Evolutionary conservation across 2,329 filamentous ascomycete genomes (phyloP), one percentile per base, ranked within the genome.

Genomic region (Achaetomium macrosporum): DNA sequence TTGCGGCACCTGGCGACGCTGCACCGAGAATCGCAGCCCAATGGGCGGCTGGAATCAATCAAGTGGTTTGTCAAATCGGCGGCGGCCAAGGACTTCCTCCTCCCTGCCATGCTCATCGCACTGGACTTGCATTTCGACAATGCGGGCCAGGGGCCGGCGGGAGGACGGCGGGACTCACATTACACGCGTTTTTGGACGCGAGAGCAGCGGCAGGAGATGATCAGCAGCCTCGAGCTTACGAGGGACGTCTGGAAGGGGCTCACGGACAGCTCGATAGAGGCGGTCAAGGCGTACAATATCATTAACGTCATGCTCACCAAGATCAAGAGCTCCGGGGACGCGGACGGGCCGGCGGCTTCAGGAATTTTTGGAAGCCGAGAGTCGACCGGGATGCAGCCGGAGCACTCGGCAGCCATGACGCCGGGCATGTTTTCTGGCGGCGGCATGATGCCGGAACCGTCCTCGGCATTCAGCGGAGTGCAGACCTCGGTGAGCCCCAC

Each of bases 231-330:
- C 2, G 85, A 91, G 64, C 78, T 78, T 16, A 87, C 87, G 9
- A 79, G 82, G 42, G 75, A 79, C 16, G 93, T 97, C 51, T 97
- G 91, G 90, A 84, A 86, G 45, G 82, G 82, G 10, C 75, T 90
- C 11, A 81, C 84, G 3, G 85, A 93, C 50, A 77, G 83, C 20
- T 93, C 87, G 1, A 86, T 96, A 72, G 92, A 97, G 61, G 90
- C 91, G 0, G 91, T 85, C 72, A 97, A 97, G 71, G 92, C 90
- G 1, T 83, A 83, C 39, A 83, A 82, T 40, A 79, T 92, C 20
- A 74, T 97, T n/a, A 84, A 83, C 19, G 83, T 96, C 47, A 90
- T 97, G 81, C 72, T 97, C 42, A 78, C 83, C 31, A 93, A 93
- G 68, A 76, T 96, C 50, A 84, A 79, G 62, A 73, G 71, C 51